Percentiles rank a stretch among this genome's conserved stretches.
Conservation (phyloP, 768 basidiomycete species). For the Kwoniella mangroviensis region DNA sequence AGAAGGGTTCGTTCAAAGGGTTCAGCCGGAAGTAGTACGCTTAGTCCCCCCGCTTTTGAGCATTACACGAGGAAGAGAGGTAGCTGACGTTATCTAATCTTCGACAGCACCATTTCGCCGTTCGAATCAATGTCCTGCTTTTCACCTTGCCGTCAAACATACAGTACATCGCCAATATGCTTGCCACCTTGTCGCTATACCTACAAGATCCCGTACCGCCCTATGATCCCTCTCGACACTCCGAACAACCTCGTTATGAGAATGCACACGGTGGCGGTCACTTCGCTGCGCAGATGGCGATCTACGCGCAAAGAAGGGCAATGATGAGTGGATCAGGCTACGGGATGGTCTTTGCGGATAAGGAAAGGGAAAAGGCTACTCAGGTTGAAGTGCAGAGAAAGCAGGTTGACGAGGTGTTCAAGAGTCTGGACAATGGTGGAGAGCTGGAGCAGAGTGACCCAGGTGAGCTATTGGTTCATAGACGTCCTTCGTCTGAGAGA, state of each 20-base stretch:
- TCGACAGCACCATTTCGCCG: slow-evolving; percentile 45
- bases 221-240: slow-evolving; percentile 66
- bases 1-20: slow-evolving; percentile 54
- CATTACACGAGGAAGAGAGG: slow-evolving; percentile 11
- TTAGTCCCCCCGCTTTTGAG: background rate
- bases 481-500: too few species aligned
- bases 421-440: slow-evolving; percentile 81
- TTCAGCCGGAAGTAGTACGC: slow-evolving; percentile 51
- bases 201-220: slow-evolving; percentile 79
- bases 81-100: slow-evolving; percentile 54
- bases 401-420: slow-evolving; percentile 93
- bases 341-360: slow-evolving; percentile 21
- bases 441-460: slow-evolving; percentile 86
- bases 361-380: slow-evolving; percentile 61
- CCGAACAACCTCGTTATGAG: slow-evolving; percentile 70
- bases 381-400: slow-evolving; percentile 88
- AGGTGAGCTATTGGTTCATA: slow-evolving; percentile 62
- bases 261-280: slow-evolving; percentile 73
- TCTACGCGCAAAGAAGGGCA: slow-evolving; percentile 16
- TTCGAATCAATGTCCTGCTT: slow-evolving; percentile 82
- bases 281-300: slow-evolving; percentile 27
- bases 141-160: slow-evolving; percentile 96
- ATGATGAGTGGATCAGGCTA: background rate
- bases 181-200: slow-evolving; percentile 70
- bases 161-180: slow-evolving; percentile 73